Evolutionary conservation across 176 grass and related monocot genomes (phyloP), one percentile per base, ranked within the genome.

Genomic region (Cocos nucifera): DNA sequence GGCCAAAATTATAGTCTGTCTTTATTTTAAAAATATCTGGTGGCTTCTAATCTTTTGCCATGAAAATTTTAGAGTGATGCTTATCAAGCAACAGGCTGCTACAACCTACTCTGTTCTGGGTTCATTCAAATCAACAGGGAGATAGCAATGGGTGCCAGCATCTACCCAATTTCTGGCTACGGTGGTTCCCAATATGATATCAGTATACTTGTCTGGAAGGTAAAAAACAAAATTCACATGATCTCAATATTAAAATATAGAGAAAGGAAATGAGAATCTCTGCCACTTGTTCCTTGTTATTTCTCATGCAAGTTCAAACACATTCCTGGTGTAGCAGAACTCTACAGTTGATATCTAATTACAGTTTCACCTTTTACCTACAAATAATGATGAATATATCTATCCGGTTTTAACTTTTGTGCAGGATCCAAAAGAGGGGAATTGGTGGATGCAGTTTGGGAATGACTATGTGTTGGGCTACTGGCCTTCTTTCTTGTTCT

Each of bases 81-180:
- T 0, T 89, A 95, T 75, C 85, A 85, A 63, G 89, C 89, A 51
- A 95, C 89, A 56, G 85, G 85, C 59, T 95, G 89, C 67, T 95
- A 95, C 81, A 95, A 95, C 78, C 71, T 95, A 57, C 81, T 95
- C 10, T 89, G 85, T 73, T 89, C 89, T 21, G 85, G 85, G 17
- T 95, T 95, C 78, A 89, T 95, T 25, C 85, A 95, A 73, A 89
- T 85, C 77, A 95, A 77, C 72, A 95, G 80, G 29, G 84, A 95
- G 60, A 95, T 95, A 22, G 89, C 85, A 70, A 95, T 89, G 78
- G 89, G 89, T 5, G 85, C 85, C 44, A 95, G 85, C 78, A 89
- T 95, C 78, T 85, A 62, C 67, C 89, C 85, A 56, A 79, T 95
- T 62, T 95, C 89, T 55, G 72, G 78, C 78, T 89, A 77, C 50